A percentile compares a stretch with the other conserved stretches of the same genome.
These are phyloP conservation scores for Nidularia pulvinata DNA, from an alignment of 768 basidiomycete genomes.

Conservation along the genomic window DNA sequence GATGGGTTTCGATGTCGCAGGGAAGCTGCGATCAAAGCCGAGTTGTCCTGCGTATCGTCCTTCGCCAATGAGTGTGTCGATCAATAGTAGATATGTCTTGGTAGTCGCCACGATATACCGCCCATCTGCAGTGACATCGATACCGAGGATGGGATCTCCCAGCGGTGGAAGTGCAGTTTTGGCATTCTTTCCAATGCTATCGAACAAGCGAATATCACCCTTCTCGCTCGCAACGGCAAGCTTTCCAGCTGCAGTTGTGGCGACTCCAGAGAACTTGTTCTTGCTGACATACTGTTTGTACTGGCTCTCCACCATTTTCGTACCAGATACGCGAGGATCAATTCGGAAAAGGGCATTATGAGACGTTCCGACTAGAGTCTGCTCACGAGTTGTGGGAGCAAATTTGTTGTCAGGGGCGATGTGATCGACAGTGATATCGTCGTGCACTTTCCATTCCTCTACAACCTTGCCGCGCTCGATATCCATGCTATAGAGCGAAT, in stretches of 20 bases:
- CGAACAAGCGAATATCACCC: slow-evolving; percentile 95
- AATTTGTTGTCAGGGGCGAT: slow-evolving; percentile 95
- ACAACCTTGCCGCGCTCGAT: slow-evolving; percentile 95
- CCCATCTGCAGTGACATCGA: slow-evolving; percentile 94
- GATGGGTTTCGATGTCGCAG: slow-evolving; percentile 90
- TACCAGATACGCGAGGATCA: slow-evolving; percentile 92
- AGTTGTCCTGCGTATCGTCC: slow-evolving; percentile 80
- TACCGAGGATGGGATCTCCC: slow-evolving; percentile 93
- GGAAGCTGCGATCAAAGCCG: slow-evolving; percentile 96
- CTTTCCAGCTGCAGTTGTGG: slow-evolving; percentile 85
- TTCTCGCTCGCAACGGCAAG: slow-evolving; percentile 95
- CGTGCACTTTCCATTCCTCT: slow-evolving; percentile 99
- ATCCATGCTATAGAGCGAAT: slow-evolving; percentile 89
- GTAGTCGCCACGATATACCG: slow-evolving; percentile 97
- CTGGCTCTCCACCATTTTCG: slow-evolving; percentile 92
- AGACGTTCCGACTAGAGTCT: slow-evolving; percentile 92
- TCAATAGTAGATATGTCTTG: slow-evolving; percentile 89
- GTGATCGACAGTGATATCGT: slow-evolving; percentile 82
- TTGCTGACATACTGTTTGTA: slow-evolving; percentile 96
- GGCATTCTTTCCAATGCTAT: slow-evolving; percentile 96
- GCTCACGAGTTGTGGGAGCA: slow-evolving; percentile 89
- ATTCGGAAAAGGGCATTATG: slow-evolving; percentile 97
- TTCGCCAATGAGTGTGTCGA: slow-evolving; percentile 94
- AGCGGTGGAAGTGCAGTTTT: slow-evolving; percentile 97
- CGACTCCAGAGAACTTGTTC: slow-evolving; percentile 92